phyloP scores from a whole-genome alignment of 768 basidiomycete species.

The Suillus alpinus region DNA sequence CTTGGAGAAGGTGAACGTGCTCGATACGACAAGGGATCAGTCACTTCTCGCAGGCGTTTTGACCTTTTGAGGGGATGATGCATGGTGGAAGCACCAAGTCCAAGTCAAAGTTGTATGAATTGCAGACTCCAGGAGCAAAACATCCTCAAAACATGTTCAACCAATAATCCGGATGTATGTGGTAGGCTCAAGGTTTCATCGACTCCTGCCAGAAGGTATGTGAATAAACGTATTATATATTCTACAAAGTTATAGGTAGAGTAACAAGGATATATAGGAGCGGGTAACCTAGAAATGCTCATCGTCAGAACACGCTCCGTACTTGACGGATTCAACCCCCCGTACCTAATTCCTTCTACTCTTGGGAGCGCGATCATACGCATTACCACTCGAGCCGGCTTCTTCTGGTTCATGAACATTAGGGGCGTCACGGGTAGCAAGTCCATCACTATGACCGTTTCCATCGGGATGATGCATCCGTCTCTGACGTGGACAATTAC shows the following conservation, averaged over 20 bases:
- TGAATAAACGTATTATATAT: background rate
- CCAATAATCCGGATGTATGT: background rate
- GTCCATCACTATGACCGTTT: constrained; percentile 1
- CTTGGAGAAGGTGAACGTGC: background rate
- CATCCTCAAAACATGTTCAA: background rate
- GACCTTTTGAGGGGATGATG: constrained; percentile 9
- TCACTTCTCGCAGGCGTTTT: constrained; percentile 12
- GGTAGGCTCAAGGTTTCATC: background rate
- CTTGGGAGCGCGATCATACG: constrained; percentile 45
- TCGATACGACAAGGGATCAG: background rate
- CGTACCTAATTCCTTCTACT: constrained; percentile 8
- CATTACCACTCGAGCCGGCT: constrained; percentile 37
- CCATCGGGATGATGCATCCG: constrained; percentile 8
- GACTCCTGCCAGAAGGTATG: background rate
- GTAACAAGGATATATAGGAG: background rate
- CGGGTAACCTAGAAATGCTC: background rate
- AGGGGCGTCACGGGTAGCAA: constrained; percentile 8
- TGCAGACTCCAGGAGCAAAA: background rate
- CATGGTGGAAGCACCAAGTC: background rate
- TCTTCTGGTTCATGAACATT: constrained; percentile 18
- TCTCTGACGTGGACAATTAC: constrained; percentile 1
- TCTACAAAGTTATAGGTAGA: background rate
- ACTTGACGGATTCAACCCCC: background rate
- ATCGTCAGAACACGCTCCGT: background rate
- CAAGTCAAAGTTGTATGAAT: background rate